Conservation (phyloP, 148 eudicot species). For the Drosera capensis region DNA sequence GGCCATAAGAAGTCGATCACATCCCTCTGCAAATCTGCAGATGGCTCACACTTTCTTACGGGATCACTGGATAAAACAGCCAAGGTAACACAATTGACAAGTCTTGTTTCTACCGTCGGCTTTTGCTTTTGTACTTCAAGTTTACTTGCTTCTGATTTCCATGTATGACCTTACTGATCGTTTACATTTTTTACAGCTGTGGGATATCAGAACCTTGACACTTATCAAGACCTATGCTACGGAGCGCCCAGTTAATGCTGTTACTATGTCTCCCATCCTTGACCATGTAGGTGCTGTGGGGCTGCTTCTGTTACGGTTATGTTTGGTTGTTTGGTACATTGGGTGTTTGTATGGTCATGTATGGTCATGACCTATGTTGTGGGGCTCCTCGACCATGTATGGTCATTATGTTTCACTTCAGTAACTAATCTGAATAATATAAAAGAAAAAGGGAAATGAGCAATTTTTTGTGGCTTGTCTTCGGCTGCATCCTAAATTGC, state of each 20-base stretch:
- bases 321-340: too few relatives aligned
- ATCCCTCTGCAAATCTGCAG: constrained; percentile 62
- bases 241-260: constrained; percentile 86
- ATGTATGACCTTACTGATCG: neutral
- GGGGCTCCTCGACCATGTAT: too few relatives aligned
- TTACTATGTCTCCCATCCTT: constrained; percentile 80
- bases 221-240: constrained; percentile 76
- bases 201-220: constrained; percentile 72
- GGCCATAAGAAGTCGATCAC: constrained; percentile 69
- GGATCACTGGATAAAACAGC: constrained; percentile 93
- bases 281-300: constrained; percentile 53
- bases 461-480: too few relatives aligned
- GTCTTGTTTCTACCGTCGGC: too few relatives aligned
- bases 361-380: too few relatives aligned
- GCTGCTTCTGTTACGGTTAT: neutral
- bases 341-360: too few relatives aligned
- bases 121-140: neutral
- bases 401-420: too few relatives aligned
- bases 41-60: constrained; percentile 74
- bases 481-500: too few relatives aligned
- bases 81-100: constrained; percentile 29
- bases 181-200: constrained; percentile 34
- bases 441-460: too few relatives aligned
- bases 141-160: neutral
- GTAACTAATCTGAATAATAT: too few relatives aligned